phyloP scores from a whole-genome alignment of 495 filamentous ascomycete species.

The Cairneyella variabilis region DNA sequence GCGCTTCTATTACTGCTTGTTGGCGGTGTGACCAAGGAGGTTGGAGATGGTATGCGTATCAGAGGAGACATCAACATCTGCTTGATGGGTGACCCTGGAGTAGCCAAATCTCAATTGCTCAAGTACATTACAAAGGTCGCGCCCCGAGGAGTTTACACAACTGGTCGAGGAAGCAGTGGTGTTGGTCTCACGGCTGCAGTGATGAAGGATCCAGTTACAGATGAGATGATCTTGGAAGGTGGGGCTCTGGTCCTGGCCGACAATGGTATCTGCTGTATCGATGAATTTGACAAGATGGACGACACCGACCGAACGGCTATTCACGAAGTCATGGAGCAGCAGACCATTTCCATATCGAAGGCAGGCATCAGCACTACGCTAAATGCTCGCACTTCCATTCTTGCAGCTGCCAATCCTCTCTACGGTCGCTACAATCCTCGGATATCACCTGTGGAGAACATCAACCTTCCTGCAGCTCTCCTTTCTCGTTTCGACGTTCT shows the following conservation, averaged over 20 bases:
- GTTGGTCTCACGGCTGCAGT: slow-evolving; percentile 97
- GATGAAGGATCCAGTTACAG: slow-evolving; percentile 97
- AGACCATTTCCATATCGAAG: slow-evolving; percentile 98
- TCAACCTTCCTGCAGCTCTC: slow-evolving; percentile 93
- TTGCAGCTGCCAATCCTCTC: slow-evolving; percentile 96
- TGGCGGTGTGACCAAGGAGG: slow-evolving; percentile 93
- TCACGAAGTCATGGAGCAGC: slow-evolving; percentile 99
- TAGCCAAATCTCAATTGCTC: slow-evolving; percentile 95
- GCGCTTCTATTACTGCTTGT: slow-evolving; percentile 90
- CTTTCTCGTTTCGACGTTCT: slow-evolving; percentile 96
- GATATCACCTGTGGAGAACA: slow-evolving; percentile 95
- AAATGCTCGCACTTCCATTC: slow-evolving; percentile 92
- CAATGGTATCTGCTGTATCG: slow-evolving; percentile 98
- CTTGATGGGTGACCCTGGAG: slow-evolving; percentile 98
- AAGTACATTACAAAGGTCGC: slow-evolving; percentile 99
- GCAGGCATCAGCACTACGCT: slow-evolving; percentile 94
- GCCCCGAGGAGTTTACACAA: slow-evolving; percentile 95
- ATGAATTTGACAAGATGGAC: slow-evolving; percentile 99
- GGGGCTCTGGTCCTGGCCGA: slow-evolving; percentile 94
- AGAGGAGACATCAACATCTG: slow-evolving; percentile 98
- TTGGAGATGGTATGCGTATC: slow-evolving; percentile 97
- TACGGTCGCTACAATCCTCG: slow-evolving; percentile 98
- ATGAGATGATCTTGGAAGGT: slow-evolving; percentile 98
- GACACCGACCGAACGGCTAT: slow-evolving; percentile 94
- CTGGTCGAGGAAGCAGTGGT: slow-evolving; percentile 90